Percentiles rank a stretch among this genome's conserved stretches.
phyloP scores from a whole-genome alignment of 1,284 basidiomycete genomes.

The Heterobasidion occidentale region DNA sequence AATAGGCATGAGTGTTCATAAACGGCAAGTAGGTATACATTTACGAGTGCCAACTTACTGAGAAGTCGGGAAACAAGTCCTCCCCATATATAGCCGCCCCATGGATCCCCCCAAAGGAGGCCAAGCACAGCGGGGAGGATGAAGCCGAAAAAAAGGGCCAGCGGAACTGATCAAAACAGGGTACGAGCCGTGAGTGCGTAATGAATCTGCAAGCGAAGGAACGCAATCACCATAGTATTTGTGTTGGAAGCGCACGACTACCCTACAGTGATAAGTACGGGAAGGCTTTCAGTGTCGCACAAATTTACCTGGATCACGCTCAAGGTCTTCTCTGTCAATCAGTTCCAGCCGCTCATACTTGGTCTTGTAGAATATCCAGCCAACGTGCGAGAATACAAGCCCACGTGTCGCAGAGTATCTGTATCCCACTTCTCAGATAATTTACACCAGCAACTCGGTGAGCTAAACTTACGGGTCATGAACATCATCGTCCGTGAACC shows the following conservation, averaged over 20 bases:
- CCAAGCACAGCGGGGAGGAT: slow-evolving; percentile 49
- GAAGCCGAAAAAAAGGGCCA: slow-evolving; percentile 56
- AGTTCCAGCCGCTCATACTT: slow-evolving; percentile 55
- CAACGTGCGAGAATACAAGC: slow-evolving; percentile 70
- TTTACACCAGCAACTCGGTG: neutral
- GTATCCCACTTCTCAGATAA: neutral
- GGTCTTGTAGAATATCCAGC: slow-evolving; percentile 80
- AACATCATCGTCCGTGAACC: slow-evolving; percentile 68
- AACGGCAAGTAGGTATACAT: neutral
- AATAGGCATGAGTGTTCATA: neutral
- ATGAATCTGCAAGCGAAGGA: slow-evolving; percentile 1
- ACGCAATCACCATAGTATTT: slow-evolving; percentile 47
- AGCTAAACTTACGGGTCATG: slow-evolving; percentile 56
- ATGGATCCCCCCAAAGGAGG: slow-evolving; percentile 46
- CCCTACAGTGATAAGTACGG: neutral
- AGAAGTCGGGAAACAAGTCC: slow-evolving; percentile 55
- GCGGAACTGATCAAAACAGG: slow-evolving; percentile 32
- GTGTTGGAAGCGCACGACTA: slow-evolving; percentile 72
- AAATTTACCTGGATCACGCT: slow-evolving; percentile 56
- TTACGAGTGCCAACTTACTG: slow-evolving; percentile 30
- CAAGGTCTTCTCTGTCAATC: slow-evolving; percentile 66
- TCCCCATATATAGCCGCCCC: slow-evolving; percentile 64
- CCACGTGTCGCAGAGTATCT: slow-evolving; percentile 72
- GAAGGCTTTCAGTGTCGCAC: neutral
- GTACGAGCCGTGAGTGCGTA: neutral